Conservation (phyloP, 2,329 filamentous ascomycete genomes). For the Paecilomyces niveus region DNA sequence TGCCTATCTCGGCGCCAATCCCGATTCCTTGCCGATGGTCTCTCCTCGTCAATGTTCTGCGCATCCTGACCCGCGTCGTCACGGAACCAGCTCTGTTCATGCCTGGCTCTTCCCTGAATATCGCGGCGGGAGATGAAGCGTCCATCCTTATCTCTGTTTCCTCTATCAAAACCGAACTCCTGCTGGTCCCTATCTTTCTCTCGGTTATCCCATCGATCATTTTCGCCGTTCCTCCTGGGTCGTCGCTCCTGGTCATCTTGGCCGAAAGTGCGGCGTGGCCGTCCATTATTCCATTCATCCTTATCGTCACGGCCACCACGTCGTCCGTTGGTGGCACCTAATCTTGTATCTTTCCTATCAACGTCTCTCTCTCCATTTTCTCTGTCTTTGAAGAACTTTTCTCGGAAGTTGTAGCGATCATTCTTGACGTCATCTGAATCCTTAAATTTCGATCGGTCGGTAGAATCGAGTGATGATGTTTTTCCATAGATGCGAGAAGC, state of each 20-base stretch:
- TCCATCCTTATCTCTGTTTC: conserved; percentile 50
- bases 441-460: conserved; percentile 43
- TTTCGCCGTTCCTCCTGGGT: conserved; percentile 35
- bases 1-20: conserved; percentile 53
- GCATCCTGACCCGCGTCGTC: conserved; percentile 37
- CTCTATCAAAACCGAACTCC: conserved; percentile 40
- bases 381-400: conserved; percentile 35
- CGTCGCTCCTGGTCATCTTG: conserved; percentile 36
- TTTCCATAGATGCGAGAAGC: conserved; percentile 52
- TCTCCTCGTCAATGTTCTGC: conserved; percentile 36
- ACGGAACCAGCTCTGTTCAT: conserved; percentile 69
- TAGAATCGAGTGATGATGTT: conserved; percentile 33
- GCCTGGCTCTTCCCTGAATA: conserved; percentile 56
- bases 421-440: conserved; percentile 50
- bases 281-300: conserved; percentile 36
- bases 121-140: conserved; percentile 53
- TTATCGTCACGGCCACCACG: conserved; percentile 27
- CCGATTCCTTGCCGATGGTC: conserved; percentile 49
- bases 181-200: conserved; percentile 52
- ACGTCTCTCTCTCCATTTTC: conserved; percentile 26
- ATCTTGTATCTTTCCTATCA: conserved; percentile 32
- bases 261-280: conserved; percentile 33
- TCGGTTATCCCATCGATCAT: conserved; percentile 35
- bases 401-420: conserved; percentile 57
- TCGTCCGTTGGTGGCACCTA: conserved; percentile 23